Conservation (phyloP, 345 rosid genomes). For the Hevea brasiliensis region DNA sequence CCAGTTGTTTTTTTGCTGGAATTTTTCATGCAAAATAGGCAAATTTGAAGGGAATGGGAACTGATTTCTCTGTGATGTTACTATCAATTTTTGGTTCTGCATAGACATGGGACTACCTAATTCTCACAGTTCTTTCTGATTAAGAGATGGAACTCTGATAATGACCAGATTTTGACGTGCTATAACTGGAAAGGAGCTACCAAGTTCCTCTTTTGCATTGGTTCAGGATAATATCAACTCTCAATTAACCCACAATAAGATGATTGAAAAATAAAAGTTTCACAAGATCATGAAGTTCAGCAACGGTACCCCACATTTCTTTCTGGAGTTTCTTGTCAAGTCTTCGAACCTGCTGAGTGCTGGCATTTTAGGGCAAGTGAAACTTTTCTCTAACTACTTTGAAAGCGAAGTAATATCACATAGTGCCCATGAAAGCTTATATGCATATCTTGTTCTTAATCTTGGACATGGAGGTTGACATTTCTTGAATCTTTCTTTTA, state of each 20-base stretch:
- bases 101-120: constrained; percentile 15
- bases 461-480: too few species aligned
- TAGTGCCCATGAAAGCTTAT: too few species aligned
- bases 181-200: not conserved
- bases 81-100: constrained; percentile 16
- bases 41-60: constrained; percentile 14
- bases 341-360: too few species aligned
- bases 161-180: not conserved
- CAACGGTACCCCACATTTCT: too few species aligned
- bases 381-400: too few species aligned
- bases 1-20: constrained; percentile 19
- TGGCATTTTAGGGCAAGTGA: too few species aligned
- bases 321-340: too few species aligned
- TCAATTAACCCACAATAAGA: not conserved
- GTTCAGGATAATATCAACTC: not conserved
- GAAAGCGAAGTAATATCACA: too few species aligned
- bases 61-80: constrained; percentile 20
- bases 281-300: too few species aligned
- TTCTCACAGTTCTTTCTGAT: constrained; percentile 5
- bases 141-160: not conserved
- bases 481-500: too few species aligned
- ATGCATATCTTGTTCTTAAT: too few species aligned
- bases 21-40: constrained; percentile 17
- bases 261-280: too few species aligned
- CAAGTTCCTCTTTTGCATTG: not conserved